phyloP scores from a whole-genome alignment of 2,329 filamentous ascomycete species.

The Capronia americana region DNA sequence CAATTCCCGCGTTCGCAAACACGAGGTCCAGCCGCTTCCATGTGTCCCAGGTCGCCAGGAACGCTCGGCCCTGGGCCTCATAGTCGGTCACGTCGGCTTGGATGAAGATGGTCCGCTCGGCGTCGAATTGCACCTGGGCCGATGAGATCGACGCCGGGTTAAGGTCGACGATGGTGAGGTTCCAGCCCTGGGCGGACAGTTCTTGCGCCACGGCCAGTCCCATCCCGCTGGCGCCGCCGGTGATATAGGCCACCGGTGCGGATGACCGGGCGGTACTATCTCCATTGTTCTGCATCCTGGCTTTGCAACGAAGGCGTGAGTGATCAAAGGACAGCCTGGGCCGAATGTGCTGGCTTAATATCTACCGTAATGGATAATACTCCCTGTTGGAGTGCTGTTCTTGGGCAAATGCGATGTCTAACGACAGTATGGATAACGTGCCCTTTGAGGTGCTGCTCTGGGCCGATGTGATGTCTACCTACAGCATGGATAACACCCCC shows the following conservation, averaged over 20 bases:
- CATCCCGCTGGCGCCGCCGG: constrained; percentile 15
- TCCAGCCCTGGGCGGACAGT: constrained; percentile 14
- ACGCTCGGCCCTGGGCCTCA: constrained; percentile 15
- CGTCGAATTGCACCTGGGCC: constrained; percentile 9
- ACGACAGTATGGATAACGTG: too few species aligned
- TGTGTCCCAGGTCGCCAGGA: constrained; percentile 15
- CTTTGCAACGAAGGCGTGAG: neutral
- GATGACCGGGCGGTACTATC: neutral
- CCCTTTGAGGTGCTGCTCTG: too few species aligned
- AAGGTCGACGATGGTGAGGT: constrained; percentile 21
- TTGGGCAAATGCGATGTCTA: too few species aligned
- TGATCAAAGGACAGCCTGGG: neutral
- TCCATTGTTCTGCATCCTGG: constrained; percentile 16
- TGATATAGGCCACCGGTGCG: constrained; percentile 18
- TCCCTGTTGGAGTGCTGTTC: neutral
- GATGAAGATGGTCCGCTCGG: constrained; percentile 5
- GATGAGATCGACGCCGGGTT: constrained; percentile 11
- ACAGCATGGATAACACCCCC: too few species aligned
- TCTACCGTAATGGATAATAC: neutral
- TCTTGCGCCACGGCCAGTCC: constrained; percentile 13
- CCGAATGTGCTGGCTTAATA: neutral
- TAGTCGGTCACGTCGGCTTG: constrained; percentile 21
- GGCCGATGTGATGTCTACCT: too few species aligned
- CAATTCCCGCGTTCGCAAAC: constrained; percentile 19
- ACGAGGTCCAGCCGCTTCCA: constrained; percentile 16